Evolutionary conservation across 108 stramenopile genomes (phyloP), one percentile per base, ranked within the genome.

Genomic region (Cyclotella kingstonii): DNA sequence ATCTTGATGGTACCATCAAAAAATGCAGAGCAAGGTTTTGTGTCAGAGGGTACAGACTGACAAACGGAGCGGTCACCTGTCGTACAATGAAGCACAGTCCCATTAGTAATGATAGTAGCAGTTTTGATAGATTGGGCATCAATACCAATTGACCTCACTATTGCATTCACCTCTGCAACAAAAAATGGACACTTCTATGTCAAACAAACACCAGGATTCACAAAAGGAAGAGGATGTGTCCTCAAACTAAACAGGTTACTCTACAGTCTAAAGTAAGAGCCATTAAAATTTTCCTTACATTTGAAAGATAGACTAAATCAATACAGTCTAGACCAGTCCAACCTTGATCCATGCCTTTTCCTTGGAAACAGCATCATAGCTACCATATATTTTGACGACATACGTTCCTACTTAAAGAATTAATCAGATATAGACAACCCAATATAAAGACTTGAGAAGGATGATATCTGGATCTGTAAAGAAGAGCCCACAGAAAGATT

Each of bases 21-120:
- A 79, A 79, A 41, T 61, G 60, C 47, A 84, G 81, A 39, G 83
- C 70, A 3, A 18, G 79, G 7, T 81, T 55, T 19, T 84, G 83
- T 23, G 64, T 53, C 15, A 12, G 77, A 18, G 73, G 77, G 2
- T 73, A 79, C 35, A 38, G 36, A 43, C 70, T 72, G 44, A 31
- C 31, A n/a, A 42, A 67, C 18, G 55, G 66, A 8, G 27, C 79
- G 36, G 39, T 45, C 79, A 11, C 82, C 79, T 4, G 82, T 83
- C 1, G 72, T 83, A 0, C 38, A 49, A 2, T 80, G 76, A 72
- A 60, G 46, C 29, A 78, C 77, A 1, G 51, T 78, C 38, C 61
- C 73, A 6, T 9, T 70, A 1, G 21, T 78, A 0, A 25, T 82
- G 53, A 58, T 48, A 5, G 3, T 17, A 27, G 63, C 30, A 10